Evolutionary conservation across 2,329 filamentous ascomycete genomes (phyloP).

Genomic region (Nigrospora osmanthi): DNA sequence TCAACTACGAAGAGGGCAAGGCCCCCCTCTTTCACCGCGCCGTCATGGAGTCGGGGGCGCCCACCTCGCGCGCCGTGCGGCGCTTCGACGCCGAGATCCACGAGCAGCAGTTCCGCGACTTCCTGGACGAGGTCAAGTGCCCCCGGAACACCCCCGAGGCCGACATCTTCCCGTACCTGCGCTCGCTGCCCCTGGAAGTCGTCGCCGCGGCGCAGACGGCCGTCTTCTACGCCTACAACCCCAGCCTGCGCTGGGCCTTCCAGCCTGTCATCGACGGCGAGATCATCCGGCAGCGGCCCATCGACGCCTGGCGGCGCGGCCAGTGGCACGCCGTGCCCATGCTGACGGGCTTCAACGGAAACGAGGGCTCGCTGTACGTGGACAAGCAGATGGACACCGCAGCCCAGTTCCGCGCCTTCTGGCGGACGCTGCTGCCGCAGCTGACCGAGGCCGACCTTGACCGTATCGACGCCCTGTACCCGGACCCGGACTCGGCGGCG

Average conservation of each 20-base stretch:
- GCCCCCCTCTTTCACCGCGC: conserved; percentile 24
- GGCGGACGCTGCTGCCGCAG: conserved; percentile 28
- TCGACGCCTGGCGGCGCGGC: conserved; percentile 15
- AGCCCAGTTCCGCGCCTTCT: conserved; percentile 28
- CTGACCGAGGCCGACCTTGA: conserved; percentile 24
- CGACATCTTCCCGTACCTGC: conserved; percentile 36
- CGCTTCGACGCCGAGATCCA: conserved; percentile 37
- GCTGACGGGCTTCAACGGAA: conserved; percentile 33
- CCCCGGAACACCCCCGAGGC: conserved; percentile 31
- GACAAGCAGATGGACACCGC: conserved; percentile 23
- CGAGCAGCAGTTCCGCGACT: conserved; percentile 38
- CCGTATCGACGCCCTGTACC: conserved; percentile 28
- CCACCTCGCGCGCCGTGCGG: conserved; percentile 29
- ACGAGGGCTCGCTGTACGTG: conserved; percentile 35
- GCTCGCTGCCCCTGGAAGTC: conserved; percentile 18
- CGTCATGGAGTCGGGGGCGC: conserved; percentile 30
- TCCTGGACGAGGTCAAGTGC: conserved; percentile 36
- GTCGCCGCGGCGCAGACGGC: conserved; percentile 23
- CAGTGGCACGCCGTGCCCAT: conserved; percentile 25
- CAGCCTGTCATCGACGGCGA: conserved; percentile 41
- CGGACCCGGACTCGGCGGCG: conserved; percentile 29
- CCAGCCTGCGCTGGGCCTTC: conserved; percentile 36
- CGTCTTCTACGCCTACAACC: conserved; percentile 25
- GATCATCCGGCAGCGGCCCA: conserved; percentile 16
- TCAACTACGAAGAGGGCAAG: conserved; percentile 28